Conservation (phyloP, 306 rosid species). For the Bauhinia variegata region DNA sequence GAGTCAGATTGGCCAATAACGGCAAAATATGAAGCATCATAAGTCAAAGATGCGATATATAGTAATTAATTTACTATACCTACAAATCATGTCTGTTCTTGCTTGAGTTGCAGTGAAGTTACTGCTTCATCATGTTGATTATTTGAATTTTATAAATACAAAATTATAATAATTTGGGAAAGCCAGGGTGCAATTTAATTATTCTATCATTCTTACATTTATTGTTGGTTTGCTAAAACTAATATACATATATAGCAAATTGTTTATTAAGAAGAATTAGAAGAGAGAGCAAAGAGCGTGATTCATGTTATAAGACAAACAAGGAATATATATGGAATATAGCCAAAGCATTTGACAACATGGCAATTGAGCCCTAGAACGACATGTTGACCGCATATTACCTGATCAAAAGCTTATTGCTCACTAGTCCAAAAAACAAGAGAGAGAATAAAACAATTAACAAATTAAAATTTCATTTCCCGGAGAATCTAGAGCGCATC, state of each 20-base stretch:
- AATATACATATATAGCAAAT: too few relatives aligned
- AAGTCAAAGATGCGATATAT: constrained; percentile 32
- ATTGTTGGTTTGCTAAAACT: not conserved
- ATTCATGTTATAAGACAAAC: constrained; percentile 64
- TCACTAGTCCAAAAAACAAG: constrained; percentile 39
- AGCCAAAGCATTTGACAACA: constrained; percentile 70
- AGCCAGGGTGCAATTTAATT: not conserved
- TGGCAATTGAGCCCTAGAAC: constrained; percentile 63
- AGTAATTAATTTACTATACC: constrained; percentile 23
- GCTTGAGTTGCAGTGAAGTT: constrained; percentile 40
- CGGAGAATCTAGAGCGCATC: constrained; percentile 99
- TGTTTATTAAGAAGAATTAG: not conserved
- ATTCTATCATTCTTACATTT: not conserved
- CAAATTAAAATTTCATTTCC: constrained; percentile 54
- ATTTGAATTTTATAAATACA: not conserved
- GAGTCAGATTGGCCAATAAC: constrained; percentile 27
- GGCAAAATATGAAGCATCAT: constrained; percentile 37
- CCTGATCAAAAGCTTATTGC: constrained; percentile 48
- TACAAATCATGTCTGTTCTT: constrained; percentile 54
- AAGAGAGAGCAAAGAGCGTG: constrained; percentile 22
- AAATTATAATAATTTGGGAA: not conserved
- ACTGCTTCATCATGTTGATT: constrained; percentile 23
- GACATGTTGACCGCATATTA: constrained; percentile 91
- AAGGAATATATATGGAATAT: constrained; percentile 62
- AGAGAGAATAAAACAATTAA: constrained; percentile 6